phyloP scores from a whole-genome alignment of 495 filamentous ascomycete genomes.

The Neurospora sp. region DNA sequence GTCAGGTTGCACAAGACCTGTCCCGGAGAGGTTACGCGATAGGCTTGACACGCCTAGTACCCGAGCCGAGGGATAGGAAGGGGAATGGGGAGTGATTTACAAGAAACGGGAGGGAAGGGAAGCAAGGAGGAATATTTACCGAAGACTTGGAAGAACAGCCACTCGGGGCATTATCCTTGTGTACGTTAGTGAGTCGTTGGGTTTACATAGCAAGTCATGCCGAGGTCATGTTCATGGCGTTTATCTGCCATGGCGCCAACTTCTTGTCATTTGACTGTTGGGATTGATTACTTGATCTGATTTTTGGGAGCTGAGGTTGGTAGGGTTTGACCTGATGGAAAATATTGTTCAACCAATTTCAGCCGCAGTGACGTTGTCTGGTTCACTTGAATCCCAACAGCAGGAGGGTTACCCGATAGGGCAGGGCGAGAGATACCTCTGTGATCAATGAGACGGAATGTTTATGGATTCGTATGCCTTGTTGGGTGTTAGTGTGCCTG shows the following conservation, averaged over 20 bases:
- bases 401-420: not conserved
- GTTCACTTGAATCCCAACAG: not conserved
- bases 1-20: not conserved
- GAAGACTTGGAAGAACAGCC: not conserved
- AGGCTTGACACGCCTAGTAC: not conserved
- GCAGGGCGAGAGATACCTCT: not conserved
- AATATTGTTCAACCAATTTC: not conserved
- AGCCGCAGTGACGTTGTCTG: not conserved
- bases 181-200: not conserved
- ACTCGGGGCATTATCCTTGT: not conserved
- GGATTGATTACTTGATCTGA: not conserved
- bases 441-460: not conserved
- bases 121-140: not conserved
- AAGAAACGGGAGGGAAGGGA: not conserved
- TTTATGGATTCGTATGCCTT: not conserved
- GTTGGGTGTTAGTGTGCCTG: not conserved
- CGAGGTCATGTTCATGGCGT: not conserved
- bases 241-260: not conserved
- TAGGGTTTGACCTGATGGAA: not conserved
- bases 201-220: not conserved
- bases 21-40: not conserved
- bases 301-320: not conserved
- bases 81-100: not conserved
- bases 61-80: not conserved
- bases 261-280: not conserved